Evolutionary conservation across 129 eudicot genomes (phyloP).

Genomic region (Pittosporum tobira): DNA sequence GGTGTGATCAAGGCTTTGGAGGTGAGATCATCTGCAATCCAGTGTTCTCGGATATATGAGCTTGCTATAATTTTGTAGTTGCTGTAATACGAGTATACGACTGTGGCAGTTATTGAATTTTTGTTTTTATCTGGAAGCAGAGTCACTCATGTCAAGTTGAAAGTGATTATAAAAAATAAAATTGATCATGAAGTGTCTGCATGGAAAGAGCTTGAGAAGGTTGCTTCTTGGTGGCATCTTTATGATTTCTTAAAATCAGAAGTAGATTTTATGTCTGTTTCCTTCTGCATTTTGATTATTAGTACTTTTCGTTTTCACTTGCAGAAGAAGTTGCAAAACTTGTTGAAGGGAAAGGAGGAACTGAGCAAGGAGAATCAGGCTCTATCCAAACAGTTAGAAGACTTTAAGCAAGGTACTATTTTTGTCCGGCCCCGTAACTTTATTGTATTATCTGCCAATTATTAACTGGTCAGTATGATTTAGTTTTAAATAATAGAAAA

Average conservation of each 20-base stretch:
- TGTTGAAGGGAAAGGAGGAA: constrained; percentile 68
- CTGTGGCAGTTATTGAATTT: neutral
- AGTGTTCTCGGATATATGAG: constrained; percentile 2
- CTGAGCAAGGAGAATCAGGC: constrained; percentile 45
- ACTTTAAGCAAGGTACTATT: constrained; percentile 39
- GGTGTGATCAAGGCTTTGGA: constrained; percentile 93
- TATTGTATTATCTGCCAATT: neutral
- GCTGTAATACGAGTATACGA: constrained; percentile 1
- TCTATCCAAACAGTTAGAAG: constrained; percentile 67
- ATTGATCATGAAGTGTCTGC: constrained; percentile 58
- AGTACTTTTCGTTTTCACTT: neutral
- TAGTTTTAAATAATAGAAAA: constrained; percentile 15
- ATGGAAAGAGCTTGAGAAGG: constrained; percentile 53
- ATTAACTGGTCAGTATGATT: neutral
- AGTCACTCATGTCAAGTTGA: constrained; percentile 73
- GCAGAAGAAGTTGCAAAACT: constrained; percentile 35
- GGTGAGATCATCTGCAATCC: constrained; percentile 16
- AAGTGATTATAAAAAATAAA: constrained; percentile 65
- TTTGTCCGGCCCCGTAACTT: neutral
- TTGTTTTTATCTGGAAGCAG: constrained; percentile 17
- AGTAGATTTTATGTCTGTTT: no score
- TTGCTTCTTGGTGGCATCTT: neutral
- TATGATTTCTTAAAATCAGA: no score
- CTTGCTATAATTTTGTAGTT: neutral
- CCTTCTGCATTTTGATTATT: no score